A percentile compares a stretch with the other conserved stretches of the same genome.
These are phyloP conservation scores for Coemansia sp. DNA, from an alignment of 192 early-diverging fungal genomes.

Conservation along the genomic window DNA sequence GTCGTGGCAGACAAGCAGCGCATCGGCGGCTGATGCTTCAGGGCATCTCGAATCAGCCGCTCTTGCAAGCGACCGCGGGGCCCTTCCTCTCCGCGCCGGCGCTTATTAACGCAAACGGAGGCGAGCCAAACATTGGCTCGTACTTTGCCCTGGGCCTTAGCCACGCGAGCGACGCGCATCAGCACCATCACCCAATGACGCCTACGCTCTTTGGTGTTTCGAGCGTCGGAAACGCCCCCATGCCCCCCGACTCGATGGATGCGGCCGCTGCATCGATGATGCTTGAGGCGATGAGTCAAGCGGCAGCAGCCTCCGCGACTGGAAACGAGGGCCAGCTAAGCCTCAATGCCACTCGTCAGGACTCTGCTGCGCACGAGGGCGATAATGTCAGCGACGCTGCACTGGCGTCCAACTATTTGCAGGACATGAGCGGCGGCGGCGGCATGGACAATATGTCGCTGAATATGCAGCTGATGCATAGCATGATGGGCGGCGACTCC, in stretches of 20 bases:
- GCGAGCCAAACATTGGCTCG: constrained; percentile 41
- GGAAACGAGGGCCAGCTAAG: neutral
- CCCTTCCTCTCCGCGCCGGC: constrained; percentile 52
- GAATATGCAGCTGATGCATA: constrained; percentile 47
- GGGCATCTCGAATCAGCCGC: neutral
- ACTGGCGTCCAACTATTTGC: neutral
- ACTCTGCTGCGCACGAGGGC: neutral
- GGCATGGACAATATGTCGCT: constrained; percentile 17
- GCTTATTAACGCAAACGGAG: constrained; percentile 38
- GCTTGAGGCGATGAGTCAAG: constrained; percentile 24
- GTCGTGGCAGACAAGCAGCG: neutral
- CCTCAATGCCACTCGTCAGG: neutral
- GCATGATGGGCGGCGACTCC: constrained; percentile 29
- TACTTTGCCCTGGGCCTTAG: constrained; percentile 39
- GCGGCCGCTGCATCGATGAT: constrained; percentile 13
- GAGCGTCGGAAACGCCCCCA: neutral
- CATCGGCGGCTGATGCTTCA: constrained; percentile 9
- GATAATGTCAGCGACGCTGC: neutral
- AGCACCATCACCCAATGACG: constrained; percentile 6
- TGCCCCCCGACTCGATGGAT: neutral
- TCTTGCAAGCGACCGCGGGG: constrained; percentile 8
- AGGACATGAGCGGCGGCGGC: neutral
- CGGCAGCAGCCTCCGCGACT: neutral
- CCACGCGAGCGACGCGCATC: neutral
- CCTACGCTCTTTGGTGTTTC: constrained; percentile 12